These are phyloP conservation scores for Glycine latifolia DNA, from an alignment of 306 rosid species.

Conservation along the genomic window DNA sequence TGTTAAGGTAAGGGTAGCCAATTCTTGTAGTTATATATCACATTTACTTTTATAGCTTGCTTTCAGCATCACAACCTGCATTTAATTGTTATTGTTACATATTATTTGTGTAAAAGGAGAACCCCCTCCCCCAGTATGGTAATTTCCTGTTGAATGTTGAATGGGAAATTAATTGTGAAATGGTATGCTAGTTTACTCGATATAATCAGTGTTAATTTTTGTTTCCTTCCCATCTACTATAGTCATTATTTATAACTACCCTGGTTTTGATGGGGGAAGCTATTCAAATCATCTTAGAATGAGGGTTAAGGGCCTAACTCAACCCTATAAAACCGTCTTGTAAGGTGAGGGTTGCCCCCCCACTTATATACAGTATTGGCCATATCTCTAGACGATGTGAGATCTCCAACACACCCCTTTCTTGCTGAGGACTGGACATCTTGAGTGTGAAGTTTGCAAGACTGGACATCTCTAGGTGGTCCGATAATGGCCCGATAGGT, in stretches of 20 bases:
- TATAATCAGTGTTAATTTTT: conserved; percentile 11
- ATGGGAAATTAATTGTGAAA: not conserved
- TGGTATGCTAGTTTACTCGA: not conserved
- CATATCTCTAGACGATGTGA: not conserved
- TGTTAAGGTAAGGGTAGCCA: conserved; percentile 70
- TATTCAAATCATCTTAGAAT: not conserved
- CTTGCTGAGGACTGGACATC: too few relatives aligned
- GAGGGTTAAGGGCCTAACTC: too few relatives aligned
- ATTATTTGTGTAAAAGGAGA: conserved; percentile 28
- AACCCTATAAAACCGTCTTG: too few relatives aligned
- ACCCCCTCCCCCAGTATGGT: not conserved
- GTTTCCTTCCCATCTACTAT: conserved; percentile 23
- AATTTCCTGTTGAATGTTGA: conserved; percentile 1
- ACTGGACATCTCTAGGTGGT: too few relatives aligned
- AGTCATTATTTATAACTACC: not conserved
- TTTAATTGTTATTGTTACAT: conserved; percentile 6
- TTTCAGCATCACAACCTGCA: conserved; percentile 27
- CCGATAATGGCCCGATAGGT: too few relatives aligned
- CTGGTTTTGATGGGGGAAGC: conserved; percentile 6
- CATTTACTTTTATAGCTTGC: conserved; percentile 25
- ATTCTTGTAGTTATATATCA: conserved; percentile 13
- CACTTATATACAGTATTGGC: too few relatives aligned
- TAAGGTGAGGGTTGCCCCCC: too few relatives aligned
- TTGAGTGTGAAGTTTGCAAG: too few relatives aligned
- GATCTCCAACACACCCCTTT: not conserved